A percentile compares a stretch with the other conserved stretches of the same genome.
Conservation (phyloP, 208 protist genomes). For the Herpetomonas samuelpessoai region DNA sequence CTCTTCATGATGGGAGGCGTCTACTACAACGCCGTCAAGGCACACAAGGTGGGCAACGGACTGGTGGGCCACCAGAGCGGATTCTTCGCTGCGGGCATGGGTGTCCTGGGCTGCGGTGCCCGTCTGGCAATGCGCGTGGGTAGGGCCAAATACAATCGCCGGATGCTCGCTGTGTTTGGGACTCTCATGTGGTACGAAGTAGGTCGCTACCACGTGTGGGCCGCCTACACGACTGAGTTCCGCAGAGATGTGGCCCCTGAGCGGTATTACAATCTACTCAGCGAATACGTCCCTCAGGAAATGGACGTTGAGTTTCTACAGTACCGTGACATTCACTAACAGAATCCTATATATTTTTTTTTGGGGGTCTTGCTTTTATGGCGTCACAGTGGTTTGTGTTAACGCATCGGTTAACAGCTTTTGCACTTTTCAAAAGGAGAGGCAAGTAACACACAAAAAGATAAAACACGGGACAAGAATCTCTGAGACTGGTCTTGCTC, state of each 20-base stretch:
- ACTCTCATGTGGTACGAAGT: constrained; percentile 84
- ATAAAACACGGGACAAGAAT: too few relatives aligned
- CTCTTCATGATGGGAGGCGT: constrained; percentile 72
- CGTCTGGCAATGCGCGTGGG: constrained; percentile 57
- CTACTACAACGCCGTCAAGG: constrained; percentile 82
- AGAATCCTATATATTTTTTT: too few relatives aligned
- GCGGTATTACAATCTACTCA: constrained; percentile 61
- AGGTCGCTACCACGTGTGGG: constrained; percentile 79
- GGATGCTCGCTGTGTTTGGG: constrained; percentile 38
- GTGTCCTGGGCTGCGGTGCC: constrained; percentile 42
- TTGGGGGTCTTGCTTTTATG: too few relatives aligned
- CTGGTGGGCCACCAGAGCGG: constrained; percentile 81
- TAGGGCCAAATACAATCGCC: constrained; percentile 20
- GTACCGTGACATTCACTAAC: constrained; percentile 22
- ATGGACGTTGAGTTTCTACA: constrained; percentile 51
- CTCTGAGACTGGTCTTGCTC: too few relatives aligned
- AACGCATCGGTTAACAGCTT: too few relatives aligned
- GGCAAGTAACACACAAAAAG: too few relatives aligned
- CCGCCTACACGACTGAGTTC: constrained; percentile 69
- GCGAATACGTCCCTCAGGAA: constrained; percentile 67
- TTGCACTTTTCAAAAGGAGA: too few relatives aligned
- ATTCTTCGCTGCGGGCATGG: constrained; percentile 83
- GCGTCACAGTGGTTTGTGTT: too few relatives aligned
- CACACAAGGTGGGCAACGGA: constrained; percentile 84
- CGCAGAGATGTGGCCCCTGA: constrained; percentile 52